These are phyloP conservation scores for Diaporthe amygdali DNA, from an alignment of 2,329 filamentous ascomycete species.

Conservation along the genomic window DNA sequence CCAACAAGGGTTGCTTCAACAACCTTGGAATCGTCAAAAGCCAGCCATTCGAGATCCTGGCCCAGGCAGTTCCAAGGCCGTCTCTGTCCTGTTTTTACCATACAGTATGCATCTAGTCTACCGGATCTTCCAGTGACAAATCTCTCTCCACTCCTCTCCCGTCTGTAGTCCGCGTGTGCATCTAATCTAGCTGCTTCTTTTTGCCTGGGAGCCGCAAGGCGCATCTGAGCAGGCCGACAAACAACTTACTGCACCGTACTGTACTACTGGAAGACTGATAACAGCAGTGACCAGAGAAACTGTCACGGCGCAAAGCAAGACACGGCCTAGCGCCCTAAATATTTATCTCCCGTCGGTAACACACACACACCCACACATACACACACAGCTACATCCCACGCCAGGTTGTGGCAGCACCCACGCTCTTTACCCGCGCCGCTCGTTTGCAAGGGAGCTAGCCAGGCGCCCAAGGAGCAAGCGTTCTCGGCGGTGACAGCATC, in stretches of 20 bases:
- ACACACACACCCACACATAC: too few species aligned
- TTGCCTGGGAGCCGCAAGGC: neutral
- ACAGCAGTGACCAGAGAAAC: neutral
- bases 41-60: slow-evolving; percentile 3
- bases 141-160: neutral
- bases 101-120: slow-evolving; percentile 2
- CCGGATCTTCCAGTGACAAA: slow-evolving; percentile 1
- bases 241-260: neutral
- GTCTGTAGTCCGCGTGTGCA: neutral
- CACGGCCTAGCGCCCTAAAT: neutral
- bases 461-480: neutral
- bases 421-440: slow-evolving; percentile 9
- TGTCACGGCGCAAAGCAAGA: neutral
- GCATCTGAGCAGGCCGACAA: neutral
- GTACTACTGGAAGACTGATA: neutral
- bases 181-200: neutral
- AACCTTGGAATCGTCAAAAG: neutral
- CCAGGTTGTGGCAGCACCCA: neutral
- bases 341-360: too few species aligned
- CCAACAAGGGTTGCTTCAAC: slow-evolving; percentile 9
- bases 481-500: neutral
- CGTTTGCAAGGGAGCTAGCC: slow-evolving; percentile 12
- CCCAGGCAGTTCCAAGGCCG: neutral
- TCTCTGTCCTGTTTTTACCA: neutral
- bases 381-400: neutral